Base-by-base conservation (phyloP, 2,329 filamentous ascomycete species). In the Monilinia laxa region DNA sequence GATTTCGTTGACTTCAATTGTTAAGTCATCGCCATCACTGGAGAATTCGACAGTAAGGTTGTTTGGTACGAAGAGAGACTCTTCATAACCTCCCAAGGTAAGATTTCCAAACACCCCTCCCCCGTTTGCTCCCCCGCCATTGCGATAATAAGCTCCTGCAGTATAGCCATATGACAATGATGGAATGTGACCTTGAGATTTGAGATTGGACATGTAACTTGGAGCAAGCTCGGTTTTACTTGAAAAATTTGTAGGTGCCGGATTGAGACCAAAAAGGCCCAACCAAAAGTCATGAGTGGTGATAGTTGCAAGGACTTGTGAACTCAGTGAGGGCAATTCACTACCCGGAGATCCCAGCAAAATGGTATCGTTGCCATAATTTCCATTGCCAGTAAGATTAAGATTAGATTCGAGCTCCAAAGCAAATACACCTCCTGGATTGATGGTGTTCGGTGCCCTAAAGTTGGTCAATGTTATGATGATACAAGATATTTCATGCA, bases 81-180 rank as follows among this genome's bases (percentile, higher is more conserved):
- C 75, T 67, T 81, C 79, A 66, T 79, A 80, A 4, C 79, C 80
- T 28, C 73, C 73, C 40, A 75, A 65, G 10, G 68, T 73, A n/a
- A 75, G 63, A 42, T 70, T 73, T 23, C 68, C 72, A 11, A 71
- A 52, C 14, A 68, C 69, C 51, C 67, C 69, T 51, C 58, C n/a
- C 5, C 47, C 58, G 25, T 25, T 62, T 18, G 58, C 45, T 51
- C 58, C 58, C 14, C 58, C 64, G 35, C 68, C 68, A 42, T 67
- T 68, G 73, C 79, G 78, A 65, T 81, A 80, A 57, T 74, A 74
- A 25, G 77, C 78, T 2, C 79, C 79, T 7, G 79, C 79, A 9
- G 79, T 80, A 66, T 80, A 81, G 60, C 78, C 79, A 76, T 79
- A 81, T 60, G 78, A 80, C 18, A 80, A 68, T 66, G 78, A 80